These are phyloP conservation scores for Ilyonectria robusta DNA, from an alignment of 2,329 filamentous ascomycete species.

Conservation along the genomic window DNA sequence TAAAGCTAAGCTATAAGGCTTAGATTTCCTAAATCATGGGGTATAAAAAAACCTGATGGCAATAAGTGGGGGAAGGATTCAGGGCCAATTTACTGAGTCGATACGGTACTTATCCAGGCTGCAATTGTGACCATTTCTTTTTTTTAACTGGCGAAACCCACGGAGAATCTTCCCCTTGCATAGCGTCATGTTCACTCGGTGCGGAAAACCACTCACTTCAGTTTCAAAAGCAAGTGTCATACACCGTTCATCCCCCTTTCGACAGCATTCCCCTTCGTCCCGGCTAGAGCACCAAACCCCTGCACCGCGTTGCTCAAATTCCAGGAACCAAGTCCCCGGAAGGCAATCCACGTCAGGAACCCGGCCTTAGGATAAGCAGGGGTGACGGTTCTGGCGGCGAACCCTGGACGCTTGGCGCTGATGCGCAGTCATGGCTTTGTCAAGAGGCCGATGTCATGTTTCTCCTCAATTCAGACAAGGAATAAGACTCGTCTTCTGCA, in stretches of 20 bases:
- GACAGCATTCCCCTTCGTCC: not conserved
- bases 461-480: not conserved
- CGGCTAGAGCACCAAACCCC: not conserved
- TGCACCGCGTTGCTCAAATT: not conserved
- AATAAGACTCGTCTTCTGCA: not conserved
- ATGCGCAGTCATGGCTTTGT: constrained; percentile 9
- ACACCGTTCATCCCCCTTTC: not conserved
- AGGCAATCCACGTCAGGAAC: constrained; percentile 1
- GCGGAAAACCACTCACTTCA: not conserved
- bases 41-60: too few species aligned
- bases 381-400: not conserved
- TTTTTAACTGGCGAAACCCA: not conserved
- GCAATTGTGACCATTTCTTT: not conserved
- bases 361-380: not conserved
- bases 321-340: constrained; percentile 14
- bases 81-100: too few species aligned
- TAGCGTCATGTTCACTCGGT: not conserved
- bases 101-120: not conserved
- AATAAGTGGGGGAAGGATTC: too few species aligned
- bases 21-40: too few species aligned
- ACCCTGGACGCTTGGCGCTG: not conserved
- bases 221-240: not conserved
- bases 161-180: not conserved
- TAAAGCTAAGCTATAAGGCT: too few species aligned
- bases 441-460: not conserved